Evolutionary conservation across 805 yeast species (phyloP), one percentile per base, ranked within the genome.

Genomic region (Metschnikowia peoriensis): DNA sequence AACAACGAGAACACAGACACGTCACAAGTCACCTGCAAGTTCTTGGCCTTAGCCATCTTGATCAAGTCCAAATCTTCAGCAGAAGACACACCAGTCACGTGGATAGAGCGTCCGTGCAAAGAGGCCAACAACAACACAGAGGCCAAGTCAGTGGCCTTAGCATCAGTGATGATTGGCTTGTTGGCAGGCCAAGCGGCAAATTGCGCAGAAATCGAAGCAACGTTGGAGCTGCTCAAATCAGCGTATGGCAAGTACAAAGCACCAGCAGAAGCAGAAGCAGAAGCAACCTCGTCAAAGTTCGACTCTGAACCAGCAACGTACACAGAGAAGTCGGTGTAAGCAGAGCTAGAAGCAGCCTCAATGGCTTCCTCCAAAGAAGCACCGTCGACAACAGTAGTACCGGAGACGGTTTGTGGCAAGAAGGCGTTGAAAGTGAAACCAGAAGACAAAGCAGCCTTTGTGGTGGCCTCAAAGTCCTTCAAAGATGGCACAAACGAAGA

Each of bases 121-220:
- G 97, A 88, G 42, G 97, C 96, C 72, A 93, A 77, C 64, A 93
- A 80, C 67, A 93, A 76, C 43, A 92, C 86, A 3, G 97, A 88
- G n/a, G 98, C 98, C 65, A 93, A 78, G 64, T 90, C 93, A 39
- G 97, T 88, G 28, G 93, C 85, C 68, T 83, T 85, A 46, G 98
- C 97, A 71, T 93, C 97, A 41, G 97, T 90, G 58, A 92, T 80
- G 55, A 93, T 86, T 54, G 94, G 93, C 75, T 90, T 91, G 63
- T 71, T 71, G 47, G 79, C 77, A 49, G 97, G 96, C 97, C 97
- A 92, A 37, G 82, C 74, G 57, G 85, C 83, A 63, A 91, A 84
- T 62, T 89, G 96, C 32, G 86, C 78, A 28, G 96, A 83, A 42
- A 90, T 86, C 35, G 87, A 79, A n/a, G 92, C 79, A 43, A 92